phyloP scores from a whole-genome alignment of 1,284 basidiomycete genomes.

The Sanghuangporus sanghuang region DNA sequence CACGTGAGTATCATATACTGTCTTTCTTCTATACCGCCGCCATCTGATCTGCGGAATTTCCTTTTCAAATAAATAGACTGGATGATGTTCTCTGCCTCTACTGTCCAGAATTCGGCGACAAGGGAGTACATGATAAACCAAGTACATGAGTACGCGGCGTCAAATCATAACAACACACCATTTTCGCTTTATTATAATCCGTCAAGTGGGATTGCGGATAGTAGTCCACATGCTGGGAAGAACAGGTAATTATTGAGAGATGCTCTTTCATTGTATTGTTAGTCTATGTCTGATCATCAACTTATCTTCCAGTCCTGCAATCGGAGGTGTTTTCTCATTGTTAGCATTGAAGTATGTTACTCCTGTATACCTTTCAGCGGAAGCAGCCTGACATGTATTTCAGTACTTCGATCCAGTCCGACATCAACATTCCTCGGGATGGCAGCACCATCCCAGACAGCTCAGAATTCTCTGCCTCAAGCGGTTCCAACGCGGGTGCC shows the following conservation, averaged over 20 bases:
- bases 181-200: slow-evolving; percentile 6
- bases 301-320: slow-evolving; percentile 28
- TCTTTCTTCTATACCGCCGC: slow-evolving; percentile 10
- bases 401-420: slow-evolving; percentile 5
- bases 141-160: slow-evolving; percentile 22
- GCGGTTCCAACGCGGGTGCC: slow-evolving; percentile 8
- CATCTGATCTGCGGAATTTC: too few relatives aligned
- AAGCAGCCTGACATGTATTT: background rate
- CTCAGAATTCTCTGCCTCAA: background rate
- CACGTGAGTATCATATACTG: slow-evolving; percentile 19
- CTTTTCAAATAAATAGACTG: slow-evolving; percentile 29
- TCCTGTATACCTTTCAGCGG: background rate
- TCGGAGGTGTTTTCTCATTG: slow-evolving; percentile 31
- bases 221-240: background rate
- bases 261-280: slow-evolving; percentile 18
- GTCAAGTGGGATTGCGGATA: background rate
- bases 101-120: slow-evolving; percentile 24
- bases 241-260: background rate
- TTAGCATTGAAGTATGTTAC: slow-evolving; percentile 27
- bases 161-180: slow-evolving; percentile 11
- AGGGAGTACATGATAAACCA: slow-evolving; percentile 29
- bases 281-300: slow-evolving; percentile 12
- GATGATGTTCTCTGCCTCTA: slow-evolving; percentile 34
- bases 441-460: slow-evolving; percentile 12
- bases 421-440: slow-evolving; percentile 2